phyloP scores from a whole-genome alignment of 192 early-diverging fungal species.

The Podila epigama region DNA sequence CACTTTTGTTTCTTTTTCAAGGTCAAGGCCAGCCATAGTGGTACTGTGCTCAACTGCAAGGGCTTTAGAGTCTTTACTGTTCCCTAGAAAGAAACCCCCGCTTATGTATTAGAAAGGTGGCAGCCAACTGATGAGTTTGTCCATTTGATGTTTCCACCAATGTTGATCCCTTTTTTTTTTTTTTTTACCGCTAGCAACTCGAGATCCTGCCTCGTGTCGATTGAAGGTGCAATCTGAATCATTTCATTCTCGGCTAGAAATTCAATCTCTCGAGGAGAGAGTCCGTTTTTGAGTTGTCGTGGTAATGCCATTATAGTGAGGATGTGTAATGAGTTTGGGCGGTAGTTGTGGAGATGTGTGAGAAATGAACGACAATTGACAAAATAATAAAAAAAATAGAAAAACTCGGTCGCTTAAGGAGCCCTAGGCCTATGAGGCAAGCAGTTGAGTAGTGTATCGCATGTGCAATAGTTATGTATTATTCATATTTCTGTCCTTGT shows the following conservation, averaged over 20 bases:
- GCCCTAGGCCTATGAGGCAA: no score
- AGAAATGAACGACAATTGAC: not conserved
- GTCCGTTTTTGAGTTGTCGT: slow-evolving; percentile 44
- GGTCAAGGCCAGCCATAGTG: slow-evolving; percentile 87
- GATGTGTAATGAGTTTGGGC: not conserved
- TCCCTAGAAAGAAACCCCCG: slow-evolving; percentile 63
- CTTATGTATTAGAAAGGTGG: not conserved
- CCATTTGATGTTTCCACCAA: not conserved
- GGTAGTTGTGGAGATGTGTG: not conserved
- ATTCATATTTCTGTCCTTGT: no score
- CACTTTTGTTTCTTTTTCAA: slow-evolving; percentile 86
- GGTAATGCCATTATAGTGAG: slow-evolving; percentile 56
- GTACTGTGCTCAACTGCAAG: slow-evolving; percentile 76
- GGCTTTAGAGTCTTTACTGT: slow-evolving; percentile 82
- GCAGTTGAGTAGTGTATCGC: no score
- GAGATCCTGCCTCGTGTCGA: slow-evolving; percentile 71
- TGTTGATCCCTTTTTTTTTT: no score
- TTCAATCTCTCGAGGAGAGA: slow-evolving; percentile 86
- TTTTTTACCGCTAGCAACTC: slow-evolving; percentile 74
- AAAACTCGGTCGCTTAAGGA: no score
- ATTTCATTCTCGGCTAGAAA: slow-evolving; percentile 84
- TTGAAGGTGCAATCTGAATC: slow-evolving; percentile 75
- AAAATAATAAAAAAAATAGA: no score
- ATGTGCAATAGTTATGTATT: no score
- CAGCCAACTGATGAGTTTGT: no score